These are phyloP conservation scores for Achaetomiella virescens DNA, from an alignment of 495 filamentous ascomycete genomes.

Conservation along the genomic window DNA sequence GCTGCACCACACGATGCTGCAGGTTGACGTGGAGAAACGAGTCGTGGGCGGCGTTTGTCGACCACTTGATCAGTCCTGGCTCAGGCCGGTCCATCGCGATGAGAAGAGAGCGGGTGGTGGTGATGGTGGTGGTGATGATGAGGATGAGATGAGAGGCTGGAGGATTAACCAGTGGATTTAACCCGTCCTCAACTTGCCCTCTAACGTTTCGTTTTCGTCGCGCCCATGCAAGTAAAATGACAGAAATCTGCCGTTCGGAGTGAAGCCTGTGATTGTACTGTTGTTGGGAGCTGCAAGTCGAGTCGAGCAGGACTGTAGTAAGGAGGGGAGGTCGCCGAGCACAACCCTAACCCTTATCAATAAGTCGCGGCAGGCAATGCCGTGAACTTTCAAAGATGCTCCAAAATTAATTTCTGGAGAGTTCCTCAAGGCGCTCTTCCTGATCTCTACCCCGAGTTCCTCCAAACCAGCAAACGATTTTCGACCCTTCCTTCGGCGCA, in stretches of 20 bases:
- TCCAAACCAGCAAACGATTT: neutral
- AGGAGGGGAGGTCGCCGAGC: neutral
- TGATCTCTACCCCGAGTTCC: neutral
- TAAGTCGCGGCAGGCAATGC: neutral
- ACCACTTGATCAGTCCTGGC: constrained; percentile 71
- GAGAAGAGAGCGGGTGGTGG: neutral
- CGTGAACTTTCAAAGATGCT: neutral
- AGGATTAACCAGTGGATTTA: neutral
- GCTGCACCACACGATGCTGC: constrained; percentile 67
- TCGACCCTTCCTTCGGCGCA: neutral
- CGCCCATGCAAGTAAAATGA: neutral
- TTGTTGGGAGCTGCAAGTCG: neutral
- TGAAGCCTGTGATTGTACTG: neutral
- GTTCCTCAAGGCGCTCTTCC: neutral
- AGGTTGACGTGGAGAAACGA: constrained; percentile 81
- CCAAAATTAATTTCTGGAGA: constrained; percentile 11
- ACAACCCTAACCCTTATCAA: constrained; percentile 13
- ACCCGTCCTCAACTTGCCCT: constrained; percentile 4
- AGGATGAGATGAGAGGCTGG: neutral
- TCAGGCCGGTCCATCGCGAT: constrained; percentile 46
- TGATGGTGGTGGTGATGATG: neutral
- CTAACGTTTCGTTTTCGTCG: neutral
- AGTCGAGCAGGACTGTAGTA: no score
- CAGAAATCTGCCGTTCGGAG: neutral
- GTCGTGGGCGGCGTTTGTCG: constrained; percentile 61